These are phyloP conservation scores for Herpomyces periplanetae DNA, from an alignment of 2,329 filamentous ascomycete genomes.

Conservation along the genomic window DNA sequence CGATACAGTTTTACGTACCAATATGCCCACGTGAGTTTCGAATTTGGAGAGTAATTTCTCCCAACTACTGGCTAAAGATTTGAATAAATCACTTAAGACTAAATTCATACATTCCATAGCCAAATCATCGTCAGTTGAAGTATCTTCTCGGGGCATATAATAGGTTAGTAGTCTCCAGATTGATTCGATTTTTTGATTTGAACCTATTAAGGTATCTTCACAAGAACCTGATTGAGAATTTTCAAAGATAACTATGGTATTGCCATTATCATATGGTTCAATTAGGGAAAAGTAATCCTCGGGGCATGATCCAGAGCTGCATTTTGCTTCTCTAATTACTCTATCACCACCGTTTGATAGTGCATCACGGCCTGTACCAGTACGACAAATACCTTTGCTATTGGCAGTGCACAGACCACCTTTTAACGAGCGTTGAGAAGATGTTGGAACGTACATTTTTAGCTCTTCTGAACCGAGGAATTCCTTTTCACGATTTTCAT, in stretches of 20 bases:
- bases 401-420: slow-evolving; percentile 6
- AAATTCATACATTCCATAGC: slow-evolving; percentile 12
- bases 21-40: slow-evolving; percentile 12
- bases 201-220: slow-evolving; percentile 12
- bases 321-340: slow-evolving; percentile 6
- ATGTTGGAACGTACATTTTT: slow-evolving; percentile 9
- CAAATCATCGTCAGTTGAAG: slow-evolving; percentile 9
- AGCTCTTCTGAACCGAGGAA: too few species aligned
- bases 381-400: slow-evolving; percentile 11
- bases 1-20: too few species aligned
- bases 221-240: slow-evolving; percentile 11
- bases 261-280: slow-evolving; percentile 11
- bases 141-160: slow-evolving; percentile 10
- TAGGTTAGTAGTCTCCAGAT: slow-evolving; percentile 14
- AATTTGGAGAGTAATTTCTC: slow-evolving; percentile 10
- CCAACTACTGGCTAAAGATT: slow-evolving; percentile 10
- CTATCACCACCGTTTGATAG: slow-evolving; percentile 6
- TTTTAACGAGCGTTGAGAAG: slow-evolving; percentile 3
- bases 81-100: slow-evolving; percentile 13
- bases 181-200: slow-evolving; percentile 12
- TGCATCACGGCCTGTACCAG: slow-evolving; percentile 1
- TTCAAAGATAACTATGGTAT: slow-evolving; percentile 14
- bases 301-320: slow-evolving; percentile 3
- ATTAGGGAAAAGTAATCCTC: slow-evolving; percentile 9
- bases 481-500: too few species aligned